Evolutionary conservation across 169 alveolate species (phyloP).

Genomic region (Plasmodium gonderi): DNA sequence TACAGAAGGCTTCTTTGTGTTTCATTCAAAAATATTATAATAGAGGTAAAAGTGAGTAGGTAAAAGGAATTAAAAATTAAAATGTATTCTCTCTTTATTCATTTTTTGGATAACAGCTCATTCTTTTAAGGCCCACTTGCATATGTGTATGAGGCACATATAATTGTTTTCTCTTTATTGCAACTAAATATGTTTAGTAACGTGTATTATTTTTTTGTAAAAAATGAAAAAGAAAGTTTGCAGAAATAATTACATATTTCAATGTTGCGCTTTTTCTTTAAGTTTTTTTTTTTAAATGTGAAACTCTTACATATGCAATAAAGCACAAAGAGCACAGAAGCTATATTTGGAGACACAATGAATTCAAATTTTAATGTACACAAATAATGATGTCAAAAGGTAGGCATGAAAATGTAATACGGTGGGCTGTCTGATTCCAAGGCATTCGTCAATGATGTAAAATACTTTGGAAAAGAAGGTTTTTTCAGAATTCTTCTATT

Average conservation of each 20-base stretch:
- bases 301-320: not conserved
- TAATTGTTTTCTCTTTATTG: not conserved
- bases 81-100: not conserved
- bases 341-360: not conserved
- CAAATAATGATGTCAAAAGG: not conserved
- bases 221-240: not conserved
- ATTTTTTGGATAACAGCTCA: not conserved
- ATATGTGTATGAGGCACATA: not conserved
- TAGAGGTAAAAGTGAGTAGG: not conserved
- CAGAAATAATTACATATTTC: not conserved
- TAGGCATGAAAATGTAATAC: not conserved
- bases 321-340: not conserved
- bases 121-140: not conserved
- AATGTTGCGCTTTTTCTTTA: no score
- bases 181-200: not conserved
- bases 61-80: constrained; percentile 4
- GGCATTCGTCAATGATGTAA: constrained; percentile 5
- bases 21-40: not conserved
- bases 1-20: not conserved
- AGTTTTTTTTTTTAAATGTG: not conserved
- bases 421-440: not conserved
- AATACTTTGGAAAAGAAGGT: not conserved
- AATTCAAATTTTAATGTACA: not conserved
- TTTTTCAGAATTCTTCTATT: not conserved
- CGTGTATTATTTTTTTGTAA: not conserved